phyloP scores from a whole-genome alignment of 129 eudicot species.

The Flaveria robusta region DNA sequence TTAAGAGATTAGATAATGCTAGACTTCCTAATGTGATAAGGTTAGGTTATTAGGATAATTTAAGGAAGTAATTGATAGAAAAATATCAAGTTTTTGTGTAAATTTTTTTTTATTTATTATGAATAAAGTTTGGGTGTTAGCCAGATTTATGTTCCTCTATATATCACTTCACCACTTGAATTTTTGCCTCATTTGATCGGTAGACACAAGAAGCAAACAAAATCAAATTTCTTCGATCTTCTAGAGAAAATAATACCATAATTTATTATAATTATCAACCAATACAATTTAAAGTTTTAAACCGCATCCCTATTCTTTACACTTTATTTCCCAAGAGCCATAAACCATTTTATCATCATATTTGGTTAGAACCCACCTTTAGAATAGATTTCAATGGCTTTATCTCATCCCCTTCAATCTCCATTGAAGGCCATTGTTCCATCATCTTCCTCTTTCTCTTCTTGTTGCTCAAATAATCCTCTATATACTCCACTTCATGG shows the following conservation, averaged over 20 bases:
- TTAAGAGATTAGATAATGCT: too few species aligned
- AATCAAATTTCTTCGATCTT: neutral
- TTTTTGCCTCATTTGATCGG: neutral
- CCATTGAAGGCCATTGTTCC: slow-evolving; percentile 42
- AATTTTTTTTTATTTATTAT: too few species aligned
- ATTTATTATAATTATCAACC: neutral
- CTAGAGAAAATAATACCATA: neutral
- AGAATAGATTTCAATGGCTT: slow-evolving; percentile 64
- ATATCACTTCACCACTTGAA: neutral
- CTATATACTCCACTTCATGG: slow-evolving; percentile 46
- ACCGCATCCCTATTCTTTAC: slow-evolving; percentile 14
- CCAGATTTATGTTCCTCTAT: too few species aligned
- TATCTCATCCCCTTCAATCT: slow-evolving; percentile 29
- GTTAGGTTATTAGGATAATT: too few species aligned
- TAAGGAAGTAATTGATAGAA: too few species aligned
- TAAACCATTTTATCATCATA: slow-evolving; percentile 7
- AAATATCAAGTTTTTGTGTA: too few species aligned
- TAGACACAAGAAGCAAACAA: neutral
- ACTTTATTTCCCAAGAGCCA: slow-evolving; percentile 19
- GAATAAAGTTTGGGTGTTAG: too few species aligned
- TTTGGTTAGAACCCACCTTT: slow-evolving; percentile 45
- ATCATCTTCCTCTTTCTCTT: slow-evolving; percentile 39
- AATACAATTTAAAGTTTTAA: neutral
- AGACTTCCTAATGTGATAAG: too few species aligned
- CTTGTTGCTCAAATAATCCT: slow-evolving; percentile 33